Base-by-base conservation (phyloP, 192 early-diverging fungal genomes). In the Umbelopsis vinacea region DNA sequence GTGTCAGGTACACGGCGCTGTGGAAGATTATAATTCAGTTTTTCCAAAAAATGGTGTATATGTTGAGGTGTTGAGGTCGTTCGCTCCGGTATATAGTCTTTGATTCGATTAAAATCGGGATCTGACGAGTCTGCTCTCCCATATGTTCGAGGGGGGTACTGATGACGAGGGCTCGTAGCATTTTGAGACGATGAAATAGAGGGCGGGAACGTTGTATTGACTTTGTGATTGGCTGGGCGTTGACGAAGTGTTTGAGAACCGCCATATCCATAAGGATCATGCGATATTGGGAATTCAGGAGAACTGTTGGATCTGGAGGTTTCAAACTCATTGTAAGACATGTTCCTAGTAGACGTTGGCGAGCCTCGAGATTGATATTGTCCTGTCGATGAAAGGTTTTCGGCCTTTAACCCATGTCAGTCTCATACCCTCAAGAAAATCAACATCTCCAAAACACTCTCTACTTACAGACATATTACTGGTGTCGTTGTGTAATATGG, bases 41-140 rank as follows among this genome's bases (percentile, higher is more conserved):
- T 48, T 46, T 73, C 72, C 22, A 73, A 19, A 15, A 73, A 46
- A 26, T 73, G 54, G 22, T 46, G 35, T 21, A 73, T 67, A 52
- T 53, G 48, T 24, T 50, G 4, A 26, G 54, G 63, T 53, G 47
- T 73, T 17, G 72, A 73, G 24, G 63, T 46, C n/a, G 72, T 73
- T 53, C 72, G 72, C 67, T 67, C 66, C 37, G 72, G 72, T 53
- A 73, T 73, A 52, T 50, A 37, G 7, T 63, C 57, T 35, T 63
- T 63, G 11, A 63, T 63, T 38, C 57, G 24, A 35, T 63, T 63
- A 14, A 37, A 63, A 63, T 63, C 57, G 19, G 57, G 26, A 63
- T 63, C 33, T 33, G 57, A 33, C 15, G 57, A 63, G 26, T 63
- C 57, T 29, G 57, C 26, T 37, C 57, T 63, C 15, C 6, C n/a